Conservation (phyloP, 768 basidiomycete genomes). For the Termitomyces sp. region DNA sequence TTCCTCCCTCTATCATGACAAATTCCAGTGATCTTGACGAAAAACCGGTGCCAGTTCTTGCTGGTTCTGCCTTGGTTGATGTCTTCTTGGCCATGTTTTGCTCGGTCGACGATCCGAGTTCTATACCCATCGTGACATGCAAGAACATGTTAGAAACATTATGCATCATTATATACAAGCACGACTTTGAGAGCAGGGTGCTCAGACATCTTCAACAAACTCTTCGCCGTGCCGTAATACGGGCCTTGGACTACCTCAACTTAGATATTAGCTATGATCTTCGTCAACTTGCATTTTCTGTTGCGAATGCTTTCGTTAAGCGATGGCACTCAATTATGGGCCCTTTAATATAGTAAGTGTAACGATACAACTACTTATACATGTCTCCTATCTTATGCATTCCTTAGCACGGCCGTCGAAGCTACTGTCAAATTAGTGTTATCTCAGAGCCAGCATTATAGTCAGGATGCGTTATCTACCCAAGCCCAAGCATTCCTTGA, state of each 20-base stretch:
- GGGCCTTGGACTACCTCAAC: constrained; percentile 44
- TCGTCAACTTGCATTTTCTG: constrained; percentile 58
- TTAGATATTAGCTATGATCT: constrained; percentile 60
- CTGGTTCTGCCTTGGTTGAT: constrained; percentile 64
- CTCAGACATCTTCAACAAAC: constrained; percentile 49
- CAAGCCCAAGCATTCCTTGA: constrained; percentile 55
- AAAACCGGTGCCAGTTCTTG: constrained; percentile 34
- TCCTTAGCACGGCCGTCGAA: constrained; percentile 47
- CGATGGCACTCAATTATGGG: constrained; percentile 50
- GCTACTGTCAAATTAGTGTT: constrained; percentile 41
- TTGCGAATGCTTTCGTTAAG: constrained; percentile 57
- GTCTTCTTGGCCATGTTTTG: constrained; percentile 46
- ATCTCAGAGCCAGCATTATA: constrained; percentile 39
- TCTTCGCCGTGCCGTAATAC: constrained; percentile 47
- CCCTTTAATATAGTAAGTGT: constrained; percentile 45
- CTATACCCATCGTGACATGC: constrained; percentile 48
- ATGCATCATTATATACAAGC: constrained; percentile 65
- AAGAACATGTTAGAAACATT: constrained; percentile 61
- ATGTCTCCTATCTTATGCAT: background rate
- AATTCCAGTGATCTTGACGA: constrained; percentile 37
- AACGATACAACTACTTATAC: background rate
- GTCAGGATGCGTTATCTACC: constrained; percentile 51
- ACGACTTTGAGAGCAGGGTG: constrained; percentile 54
- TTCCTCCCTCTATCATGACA: constrained; percentile 39
- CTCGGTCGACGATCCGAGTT: constrained; percentile 35